phyloP scores from a whole-genome alignment of 2,329 filamentous ascomycete species.

The Metarhizium album region DNA sequence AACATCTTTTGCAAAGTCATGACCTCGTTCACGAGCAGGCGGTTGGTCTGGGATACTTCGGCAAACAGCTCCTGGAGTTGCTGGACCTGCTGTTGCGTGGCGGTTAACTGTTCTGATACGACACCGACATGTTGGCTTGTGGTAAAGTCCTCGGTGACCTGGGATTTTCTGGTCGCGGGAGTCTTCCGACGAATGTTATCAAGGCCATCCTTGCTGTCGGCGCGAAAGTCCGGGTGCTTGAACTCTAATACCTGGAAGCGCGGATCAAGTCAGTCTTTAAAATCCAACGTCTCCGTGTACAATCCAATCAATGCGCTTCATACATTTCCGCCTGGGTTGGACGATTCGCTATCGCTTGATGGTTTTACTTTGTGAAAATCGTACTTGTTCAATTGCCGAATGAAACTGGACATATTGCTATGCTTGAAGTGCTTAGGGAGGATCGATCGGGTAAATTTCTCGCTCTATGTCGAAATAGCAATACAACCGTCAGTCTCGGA shows the following conservation, averaged over 20 bases:
- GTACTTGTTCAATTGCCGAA: conserved; percentile 92
- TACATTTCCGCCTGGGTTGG: conserved; percentile 27
- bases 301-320: not conserved
- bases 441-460: conserved; percentile 96
- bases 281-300: not conserved
- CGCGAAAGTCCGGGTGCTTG: conserved; percentile 91
- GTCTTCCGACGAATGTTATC: conserved; percentile 96
- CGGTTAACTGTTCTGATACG: conserved; percentile 76
- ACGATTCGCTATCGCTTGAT: conserved; percentile 25
- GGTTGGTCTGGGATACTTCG: conserved; percentile 58
- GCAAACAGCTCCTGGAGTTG: conserved; percentile 75
- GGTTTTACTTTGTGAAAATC: conserved; percentile 93
- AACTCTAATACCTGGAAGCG: conserved; percentile 57
- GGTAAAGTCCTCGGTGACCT: conserved; percentile 57
- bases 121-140: conserved; percentile 82
- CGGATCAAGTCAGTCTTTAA: conserved; percentile 4
- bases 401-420: conserved; percentile 96
- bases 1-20: conserved; percentile 50
- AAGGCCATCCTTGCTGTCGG: conserved; percentile 89
- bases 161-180: conserved; percentile 72
- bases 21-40: conserved; percentile 51
- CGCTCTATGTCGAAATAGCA: conserved; percentile 51
- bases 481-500: conserved; percentile 7
- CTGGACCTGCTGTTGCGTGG: conserved; percentile 87
- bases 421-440: conserved; percentile 98